Evolutionary conservation across 1,284 basidiomycete species (phyloP).

Genomic region (Peniophora sp.): DNA sequence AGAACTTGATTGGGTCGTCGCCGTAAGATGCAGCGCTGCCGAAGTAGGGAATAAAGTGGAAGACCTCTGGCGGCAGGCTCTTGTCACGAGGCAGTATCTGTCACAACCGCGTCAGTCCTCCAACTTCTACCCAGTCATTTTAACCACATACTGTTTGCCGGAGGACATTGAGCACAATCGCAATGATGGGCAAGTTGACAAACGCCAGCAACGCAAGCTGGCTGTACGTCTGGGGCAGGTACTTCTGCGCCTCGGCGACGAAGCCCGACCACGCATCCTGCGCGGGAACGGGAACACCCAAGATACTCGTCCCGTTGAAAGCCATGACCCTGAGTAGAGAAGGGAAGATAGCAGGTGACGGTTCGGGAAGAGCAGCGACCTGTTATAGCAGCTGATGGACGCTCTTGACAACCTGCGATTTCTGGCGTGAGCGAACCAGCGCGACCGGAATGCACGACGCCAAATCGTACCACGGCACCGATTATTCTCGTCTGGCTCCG

Average conservation of each 20-base stretch:
- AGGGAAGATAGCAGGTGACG: too few species aligned
- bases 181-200: conserved; percentile 34
- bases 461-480: too few species aligned
- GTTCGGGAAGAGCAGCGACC: too few species aligned
- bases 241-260: conserved; percentile 32
- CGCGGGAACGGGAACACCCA: conserved; percentile 6
- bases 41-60: conserved; percentile 71
- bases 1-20: conserved; percentile 74
- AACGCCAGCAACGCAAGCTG: conserved; percentile 23
- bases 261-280: conserved; percentile 40
- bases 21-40: conserved; percentile 75
- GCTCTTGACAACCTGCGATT: too few species aligned
- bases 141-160: conserved; percentile 45
- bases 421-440: too few species aligned
- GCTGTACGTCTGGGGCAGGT: conserved; percentile 18
- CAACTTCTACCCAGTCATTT: not conserved
- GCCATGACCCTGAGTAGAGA: conserved; percentile 21
- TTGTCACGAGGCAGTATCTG: conserved; percentile 49
- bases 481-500: too few species aligned
- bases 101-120: not conserved
- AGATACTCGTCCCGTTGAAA: conserved; percentile 23
- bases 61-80: conserved; percentile 67
- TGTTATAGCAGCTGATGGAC: too few species aligned
- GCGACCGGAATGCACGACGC: too few species aligned
- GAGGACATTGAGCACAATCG: conserved; percentile 51